phyloP scores from a whole-genome alignment of 371 early-diverging fungal species.

The Blakeslea trispora region DNA sequence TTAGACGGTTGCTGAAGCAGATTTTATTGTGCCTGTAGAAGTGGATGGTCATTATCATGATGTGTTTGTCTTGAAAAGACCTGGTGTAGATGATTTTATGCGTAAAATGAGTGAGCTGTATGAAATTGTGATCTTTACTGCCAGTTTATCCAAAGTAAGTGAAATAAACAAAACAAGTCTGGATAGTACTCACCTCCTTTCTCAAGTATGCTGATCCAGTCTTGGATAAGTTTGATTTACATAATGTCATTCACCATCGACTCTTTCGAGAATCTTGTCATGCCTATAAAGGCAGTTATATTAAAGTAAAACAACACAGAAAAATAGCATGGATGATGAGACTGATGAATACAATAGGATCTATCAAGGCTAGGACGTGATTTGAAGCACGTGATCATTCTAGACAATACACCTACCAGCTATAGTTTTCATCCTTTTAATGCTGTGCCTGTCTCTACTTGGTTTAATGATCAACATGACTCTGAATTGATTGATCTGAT shows the following conservation, averaged over 20 bases:
- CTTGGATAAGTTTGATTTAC: slow-evolving; percentile 87
- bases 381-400: slow-evolving; percentile 76
- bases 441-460: slow-evolving; percentile 94
- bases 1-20: slow-evolving; percentile 75
- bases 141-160: slow-evolving; percentile 90
- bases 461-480: slow-evolving; percentile 96
- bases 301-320: slow-evolving; percentile 67
- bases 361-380: slow-evolving; percentile 84
- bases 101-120: slow-evolving; percentile 83
- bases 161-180: slow-evolving; percentile 70
- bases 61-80: slow-evolving; percentile 95
- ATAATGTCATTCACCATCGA: slow-evolving; percentile 83
- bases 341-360: slow-evolving; percentile 56
- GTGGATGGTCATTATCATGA: slow-evolving; percentile 91
- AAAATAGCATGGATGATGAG: slow-evolving; percentile 4
- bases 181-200: slow-evolving; percentile 4
- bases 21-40: slow-evolving; percentile 86
- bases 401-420: slow-evolving; percentile 92
- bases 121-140: slow-evolving; percentile 96
- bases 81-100: slow-evolving; percentile 94
- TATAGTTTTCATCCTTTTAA: slow-evolving; percentile 94
- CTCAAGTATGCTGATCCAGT: slow-evolving; percentile 95
- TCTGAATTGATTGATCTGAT: slow-evolving; percentile 92
- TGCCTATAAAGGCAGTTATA: slow-evolving; percentile 93
- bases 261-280: slow-evolving; percentile 95